Evolutionary conservation across 1,284 basidiomycete species (phyloP), one percentile per base, ranked within the genome.

Genomic region (Phellinidium pouzarii): DNA sequence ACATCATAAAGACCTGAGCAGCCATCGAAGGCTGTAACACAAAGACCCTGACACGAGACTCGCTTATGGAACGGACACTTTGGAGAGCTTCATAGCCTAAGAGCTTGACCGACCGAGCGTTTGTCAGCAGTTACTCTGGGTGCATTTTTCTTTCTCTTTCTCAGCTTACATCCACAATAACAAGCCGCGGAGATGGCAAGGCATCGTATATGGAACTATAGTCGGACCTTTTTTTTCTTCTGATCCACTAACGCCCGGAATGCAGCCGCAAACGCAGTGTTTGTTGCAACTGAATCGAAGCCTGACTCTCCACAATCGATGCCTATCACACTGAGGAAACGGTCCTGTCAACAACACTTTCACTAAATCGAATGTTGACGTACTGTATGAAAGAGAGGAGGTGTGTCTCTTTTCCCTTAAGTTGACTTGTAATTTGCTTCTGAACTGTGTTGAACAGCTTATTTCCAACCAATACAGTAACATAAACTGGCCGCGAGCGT

Each of bases 401-500:
- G 26, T 25, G 20, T 14, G 3, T 14, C 11, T 51, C 42, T 14
- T 34, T 37, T 11, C 37, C 14, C 20, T 31, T n/a, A 20, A 51
- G 12, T n/a, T 44, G 50, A 7, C 27, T 44, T 9, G 5, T 12
- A 7, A 51, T 17, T 51, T 51, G 42, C 43, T 36, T 7, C 22
- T 29, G 42, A 19, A 51, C 27, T 17, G 17, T 38, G 8, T 51
- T 42, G 5, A 31, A 34, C 27, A 51, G 29, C 27, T 25, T 51
- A 19, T 44, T 31, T 36, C 42, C 42, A 27, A 44, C 41, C 12
- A 51, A 25, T n/a, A 51, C 14, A 19, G 50, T 51, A 27, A 51
- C 22, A 20, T 50, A 42, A 22, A 44, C 27, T n/a, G 26, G 37
- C 6, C 29, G 23, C 31, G 26, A 22, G 14, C 41, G 38, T 12